phyloP scores from a whole-genome alignment of 2,329 filamentous ascomycete genomes.

The Apiospora pterosperma region DNA sequence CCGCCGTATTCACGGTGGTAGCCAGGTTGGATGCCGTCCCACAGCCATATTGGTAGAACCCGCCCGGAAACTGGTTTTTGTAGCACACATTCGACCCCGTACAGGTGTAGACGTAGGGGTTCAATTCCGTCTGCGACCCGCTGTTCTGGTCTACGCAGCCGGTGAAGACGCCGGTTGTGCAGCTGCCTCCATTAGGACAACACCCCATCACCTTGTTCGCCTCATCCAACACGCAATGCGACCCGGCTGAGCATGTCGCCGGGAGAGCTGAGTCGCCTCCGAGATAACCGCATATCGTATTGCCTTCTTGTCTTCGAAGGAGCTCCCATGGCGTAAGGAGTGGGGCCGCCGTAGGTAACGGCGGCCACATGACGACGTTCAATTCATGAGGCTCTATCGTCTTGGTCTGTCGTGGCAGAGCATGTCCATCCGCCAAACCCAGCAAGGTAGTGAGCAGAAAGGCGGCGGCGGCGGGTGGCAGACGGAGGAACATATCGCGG shows the following conservation, averaged over 20 bases:
- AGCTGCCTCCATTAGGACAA: conserved; percentile 50
- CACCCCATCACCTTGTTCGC: conserved; percentile 50
- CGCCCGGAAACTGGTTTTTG: conserved; percentile 51
- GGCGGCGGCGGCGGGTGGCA: conserved; percentile 31
- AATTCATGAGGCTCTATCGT: conserved; percentile 33
- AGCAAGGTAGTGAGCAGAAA: conserved; percentile 32
- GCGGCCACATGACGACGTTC: conserved; percentile 38
- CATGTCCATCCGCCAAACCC: conserved; percentile 30
- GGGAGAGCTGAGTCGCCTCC: conserved; percentile 48
- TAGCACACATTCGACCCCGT: conserved; percentile 50
- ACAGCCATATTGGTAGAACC: conserved; percentile 56
- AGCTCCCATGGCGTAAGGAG: conserved; percentile 29
- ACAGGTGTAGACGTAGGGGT: conserved; percentile 58
- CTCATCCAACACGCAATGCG: conserved; percentile 54
- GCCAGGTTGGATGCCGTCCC: conserved; percentile 46
- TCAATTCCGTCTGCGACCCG: conserved; percentile 44
- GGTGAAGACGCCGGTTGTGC: conserved; percentile 55
- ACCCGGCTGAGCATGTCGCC: conserved; percentile 55
- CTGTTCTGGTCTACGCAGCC: conserved; percentile 53
- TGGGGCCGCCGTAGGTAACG: conserved; percentile 38
- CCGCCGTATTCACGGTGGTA: conserved; percentile 45
- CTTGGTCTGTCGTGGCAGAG: conserved; percentile 31
- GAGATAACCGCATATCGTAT: conserved; percentile 58
- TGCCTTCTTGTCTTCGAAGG: conserved; percentile 38
- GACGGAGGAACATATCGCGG: conserved; percentile 28